These are phyloP conservation scores for Talaromyces sp. DNA, from an alignment of 2,329 filamentous ascomycete genomes.

Conservation along the genomic window DNA sequence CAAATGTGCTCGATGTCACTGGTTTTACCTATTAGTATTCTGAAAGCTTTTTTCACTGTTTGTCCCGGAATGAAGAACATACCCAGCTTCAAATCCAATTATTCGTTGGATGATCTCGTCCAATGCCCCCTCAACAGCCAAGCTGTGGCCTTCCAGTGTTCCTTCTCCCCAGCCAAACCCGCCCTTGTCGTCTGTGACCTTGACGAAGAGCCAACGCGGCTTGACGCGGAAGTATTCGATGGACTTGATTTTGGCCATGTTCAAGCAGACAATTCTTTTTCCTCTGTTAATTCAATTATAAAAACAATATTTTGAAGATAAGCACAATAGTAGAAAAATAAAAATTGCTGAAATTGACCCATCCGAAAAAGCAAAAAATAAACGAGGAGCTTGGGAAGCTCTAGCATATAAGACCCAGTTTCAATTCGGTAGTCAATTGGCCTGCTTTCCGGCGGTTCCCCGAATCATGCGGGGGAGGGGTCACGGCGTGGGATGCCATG, in stretches of 20 bases:
- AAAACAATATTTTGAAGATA: background rate
- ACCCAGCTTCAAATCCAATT: conserved; percentile 66
- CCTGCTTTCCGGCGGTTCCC: background rate
- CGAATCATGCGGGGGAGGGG: background rate
- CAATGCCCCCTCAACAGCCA: conserved; percentile 68
- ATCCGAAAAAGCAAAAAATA: background rate
- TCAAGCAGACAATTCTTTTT: background rate
- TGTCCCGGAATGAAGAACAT: conserved; percentile 14
- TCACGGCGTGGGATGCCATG: background rate
- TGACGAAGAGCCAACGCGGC: conserved; percentile 73
- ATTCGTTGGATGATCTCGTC: conserved; percentile 61
- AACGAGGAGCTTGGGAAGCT: background rate
- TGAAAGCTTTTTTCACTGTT: background rate
- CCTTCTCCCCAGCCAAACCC: conserved; percentile 69
- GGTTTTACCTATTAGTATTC: background rate
- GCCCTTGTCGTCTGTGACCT: conserved; percentile 63
- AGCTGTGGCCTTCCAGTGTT: conserved; percentile 66
- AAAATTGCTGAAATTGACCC: background rate
- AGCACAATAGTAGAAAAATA: background rate
- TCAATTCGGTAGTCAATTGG: background rate
- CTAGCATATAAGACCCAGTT: background rate
- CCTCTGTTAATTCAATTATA: background rate
- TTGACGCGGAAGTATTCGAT: conserved; percentile 72
- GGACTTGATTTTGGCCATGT: conserved; percentile 58
- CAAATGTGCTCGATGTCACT: conserved; percentile 77